Conservation (phyloP, 1,139 yeast genomes). For the Blastobotrys capitulatus region DNA sequence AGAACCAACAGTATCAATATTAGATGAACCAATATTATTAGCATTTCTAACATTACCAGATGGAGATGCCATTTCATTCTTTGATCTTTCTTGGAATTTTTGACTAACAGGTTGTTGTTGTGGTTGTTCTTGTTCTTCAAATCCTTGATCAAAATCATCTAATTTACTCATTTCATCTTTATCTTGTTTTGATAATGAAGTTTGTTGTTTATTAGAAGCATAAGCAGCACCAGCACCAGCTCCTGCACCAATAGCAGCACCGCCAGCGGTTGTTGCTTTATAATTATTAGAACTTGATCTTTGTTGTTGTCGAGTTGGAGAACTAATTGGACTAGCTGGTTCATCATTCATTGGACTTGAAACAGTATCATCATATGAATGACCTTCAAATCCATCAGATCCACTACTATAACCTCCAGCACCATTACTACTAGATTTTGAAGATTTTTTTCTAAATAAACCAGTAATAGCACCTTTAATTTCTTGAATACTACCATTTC, state of each 20-base stretch:
- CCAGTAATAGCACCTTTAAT: conserved; percentile 7
- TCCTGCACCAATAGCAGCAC: conserved; percentile 2
- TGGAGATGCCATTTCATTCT: too few relatives aligned
- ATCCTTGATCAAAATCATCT: too few relatives aligned
- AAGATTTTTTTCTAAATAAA: conserved; percentile 2
- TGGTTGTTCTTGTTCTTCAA: too few relatives aligned
- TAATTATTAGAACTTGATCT: background rate
- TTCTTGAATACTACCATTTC: background rate
- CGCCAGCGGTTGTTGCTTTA: conserved; percentile 4
- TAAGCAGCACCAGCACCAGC: conserved; percentile 12
- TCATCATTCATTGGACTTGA: background rate
- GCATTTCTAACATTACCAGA: too few relatives aligned
- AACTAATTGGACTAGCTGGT: background rate
- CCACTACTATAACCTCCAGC: background rate
- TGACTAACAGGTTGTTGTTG: too few relatives aligned
- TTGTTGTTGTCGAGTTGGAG: background rate
- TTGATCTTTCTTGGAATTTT: too few relatives aligned
- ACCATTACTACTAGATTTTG: background rate
- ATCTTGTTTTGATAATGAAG: too few relatives aligned
- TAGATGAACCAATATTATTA: too few relatives aligned
- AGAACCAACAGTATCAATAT: too few relatives aligned
- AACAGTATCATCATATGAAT: background rate
- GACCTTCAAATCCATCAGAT: background rate
- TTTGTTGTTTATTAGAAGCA: too few relatives aligned
- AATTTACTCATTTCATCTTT: too few relatives aligned